A percentile compares a stretch with the other conserved stretches of the same genome.
Conservation (phyloP, 495 filamentous ascomycete species). For the Lophiostoma macrostomum region DNA sequence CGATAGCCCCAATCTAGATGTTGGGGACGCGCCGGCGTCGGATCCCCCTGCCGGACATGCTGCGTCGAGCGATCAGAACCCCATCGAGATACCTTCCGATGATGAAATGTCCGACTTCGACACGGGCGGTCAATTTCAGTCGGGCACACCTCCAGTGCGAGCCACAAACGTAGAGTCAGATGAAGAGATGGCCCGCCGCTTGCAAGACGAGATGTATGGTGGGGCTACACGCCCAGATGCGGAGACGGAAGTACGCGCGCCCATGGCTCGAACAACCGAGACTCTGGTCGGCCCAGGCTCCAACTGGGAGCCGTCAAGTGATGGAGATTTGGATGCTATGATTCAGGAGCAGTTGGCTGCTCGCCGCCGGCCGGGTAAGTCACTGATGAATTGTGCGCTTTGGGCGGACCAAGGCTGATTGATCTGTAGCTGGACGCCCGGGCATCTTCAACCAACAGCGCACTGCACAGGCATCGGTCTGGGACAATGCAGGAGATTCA, state of each 20-base stretch:
- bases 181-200: constrained; percentile 82
- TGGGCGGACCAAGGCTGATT: background rate
- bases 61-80: constrained; percentile 51
- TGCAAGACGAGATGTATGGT: constrained; percentile 89
- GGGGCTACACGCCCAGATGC: constrained; percentile 38
- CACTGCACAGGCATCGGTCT: constrained; percentile 61
- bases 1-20: constrained; percentile 67
- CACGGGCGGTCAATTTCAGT: background rate
- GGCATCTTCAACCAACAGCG: constrained; percentile 82
- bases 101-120: constrained; percentile 44
- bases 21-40: constrained; percentile 43
- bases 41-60: constrained; percentile 18
- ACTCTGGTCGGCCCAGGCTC: constrained; percentile 75
- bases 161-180: constrained; percentile 63
- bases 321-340: constrained; percentile 60
- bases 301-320: constrained; percentile 44
- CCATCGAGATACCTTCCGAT: constrained; percentile 69
- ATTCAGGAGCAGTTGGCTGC: constrained; percentile 64
- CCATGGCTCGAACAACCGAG: constrained; percentile 87
- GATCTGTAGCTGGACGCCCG: constrained; percentile 43
- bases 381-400: background rate
- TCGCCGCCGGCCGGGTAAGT: constrained; percentile 39
- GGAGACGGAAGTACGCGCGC: constrained; percentile 73
- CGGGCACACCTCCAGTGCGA: constrained; percentile 5
- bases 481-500: constrained; percentile 57